A percentile compares a stretch with the other conserved stretches of the same genome.
phyloP scores from a whole-genome alignment of 31 red algal species.

The Odonthalia washingtoniensis region DNA sequence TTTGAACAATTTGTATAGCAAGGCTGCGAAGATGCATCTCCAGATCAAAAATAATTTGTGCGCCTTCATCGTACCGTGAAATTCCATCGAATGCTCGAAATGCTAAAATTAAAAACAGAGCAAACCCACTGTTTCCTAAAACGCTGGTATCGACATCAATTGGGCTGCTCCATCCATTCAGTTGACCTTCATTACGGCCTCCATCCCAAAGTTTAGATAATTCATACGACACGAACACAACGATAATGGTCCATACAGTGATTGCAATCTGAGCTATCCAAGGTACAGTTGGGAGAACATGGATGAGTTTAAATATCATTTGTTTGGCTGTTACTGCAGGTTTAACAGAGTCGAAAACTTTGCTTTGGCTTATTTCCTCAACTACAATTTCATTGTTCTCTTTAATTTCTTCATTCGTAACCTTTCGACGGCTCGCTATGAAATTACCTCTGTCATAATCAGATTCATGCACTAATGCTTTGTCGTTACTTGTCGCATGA shows the following conservation, averaged over 20 bases:
- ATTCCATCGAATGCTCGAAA: slow-evolving; percentile 59
- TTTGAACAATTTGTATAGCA: slow-evolving; percentile 33
- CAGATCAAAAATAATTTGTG: slow-evolving; percentile 27
- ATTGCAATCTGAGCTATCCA: slow-evolving; percentile 5
- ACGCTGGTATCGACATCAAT: slow-evolving; percentile 48
- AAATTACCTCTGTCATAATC: slow-evolving; percentile 20
- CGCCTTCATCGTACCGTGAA: slow-evolving; percentile 43
- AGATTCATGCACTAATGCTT: slow-evolving; percentile 6
- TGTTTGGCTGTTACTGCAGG: neutral
- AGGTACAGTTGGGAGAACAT: slow-evolving; percentile 26
- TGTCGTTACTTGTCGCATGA: neutral
- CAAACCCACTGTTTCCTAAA: slow-evolving; percentile 55
- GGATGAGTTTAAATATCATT: no score
- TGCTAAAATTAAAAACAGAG: slow-evolving; percentile 49
- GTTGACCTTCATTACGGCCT: neutral
- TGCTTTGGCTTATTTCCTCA: neutral
- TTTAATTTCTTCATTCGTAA: neutral
- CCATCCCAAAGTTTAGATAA: slow-evolving; percentile 37
- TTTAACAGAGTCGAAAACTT: neutral
- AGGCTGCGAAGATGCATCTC: slow-evolving; percentile 14
- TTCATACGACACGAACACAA: slow-evolving; percentile 46
- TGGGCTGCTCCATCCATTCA: slow-evolving; percentile 51
- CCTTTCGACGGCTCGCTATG: neutral
- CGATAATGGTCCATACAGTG: slow-evolving; percentile 34
- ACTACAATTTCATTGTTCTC: neutral